These are phyloP conservation scores for Nemania sp. DNA, from an alignment of 2,329 filamentous ascomycete species.

Conservation along the genomic window DNA sequence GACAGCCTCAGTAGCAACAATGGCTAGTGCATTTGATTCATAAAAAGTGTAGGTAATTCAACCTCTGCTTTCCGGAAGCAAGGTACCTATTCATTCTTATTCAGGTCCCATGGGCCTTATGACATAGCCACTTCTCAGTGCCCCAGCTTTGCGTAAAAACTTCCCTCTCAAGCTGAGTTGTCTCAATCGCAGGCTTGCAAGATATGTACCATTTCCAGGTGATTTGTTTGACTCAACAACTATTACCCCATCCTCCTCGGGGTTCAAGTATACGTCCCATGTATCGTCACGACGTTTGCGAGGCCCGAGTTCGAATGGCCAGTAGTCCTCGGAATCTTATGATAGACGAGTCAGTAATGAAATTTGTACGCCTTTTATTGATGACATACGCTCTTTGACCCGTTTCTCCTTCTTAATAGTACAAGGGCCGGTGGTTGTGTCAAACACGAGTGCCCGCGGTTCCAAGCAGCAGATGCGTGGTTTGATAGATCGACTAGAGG, in stretches of 20 bases:
- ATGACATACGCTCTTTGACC: constrained; percentile 5
- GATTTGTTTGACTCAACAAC: not conserved
- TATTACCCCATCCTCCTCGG: not conserved
- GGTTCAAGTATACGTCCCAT: constrained; percentile 1
- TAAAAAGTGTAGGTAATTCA: not conserved
- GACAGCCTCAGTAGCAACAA: not conserved
- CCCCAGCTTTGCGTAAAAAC: not conserved
- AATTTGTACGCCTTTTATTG: not conserved
- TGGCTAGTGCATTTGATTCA: not conserved
- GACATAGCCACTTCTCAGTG: constrained; percentile 9
- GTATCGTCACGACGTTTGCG: not conserved
- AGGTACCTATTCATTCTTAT: constrained; percentile 58
- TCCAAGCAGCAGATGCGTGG: not conserved
- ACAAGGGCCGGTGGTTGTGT: not conserved
- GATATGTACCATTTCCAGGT: not conserved
- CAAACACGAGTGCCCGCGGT: constrained; percentile 6
- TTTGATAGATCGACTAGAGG: not conserved
- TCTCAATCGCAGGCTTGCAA: constrained; percentile 9
- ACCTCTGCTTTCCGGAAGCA: constrained; percentile 67
- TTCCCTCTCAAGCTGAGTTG: not conserved
- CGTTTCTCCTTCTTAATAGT: not conserved
- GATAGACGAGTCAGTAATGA: not conserved
- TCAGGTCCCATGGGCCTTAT: not conserved
- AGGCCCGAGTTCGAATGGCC: constrained; percentile 4
- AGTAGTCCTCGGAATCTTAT: constrained; percentile 4